A percentile compares a stretch with the other conserved stretches of the same genome.
phyloP scores from a whole-genome alignment of 2,329 filamentous ascomycete genomes.

The Penicillium nordicum region DNA sequence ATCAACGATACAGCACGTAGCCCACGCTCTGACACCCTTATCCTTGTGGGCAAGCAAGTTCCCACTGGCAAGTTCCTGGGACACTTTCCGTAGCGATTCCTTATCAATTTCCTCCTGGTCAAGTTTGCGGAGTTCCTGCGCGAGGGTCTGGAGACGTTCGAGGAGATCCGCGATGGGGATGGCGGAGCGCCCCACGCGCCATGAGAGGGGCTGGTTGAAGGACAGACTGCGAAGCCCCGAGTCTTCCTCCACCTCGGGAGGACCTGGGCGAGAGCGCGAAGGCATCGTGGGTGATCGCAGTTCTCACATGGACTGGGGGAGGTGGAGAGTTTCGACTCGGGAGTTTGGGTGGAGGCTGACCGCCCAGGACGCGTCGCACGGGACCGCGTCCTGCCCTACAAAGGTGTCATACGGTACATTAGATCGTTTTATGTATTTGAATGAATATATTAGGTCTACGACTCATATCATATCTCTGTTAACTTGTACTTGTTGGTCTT shows the following conservation, averaged over 20 bases:
- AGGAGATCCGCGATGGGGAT: conserved; percentile 81
- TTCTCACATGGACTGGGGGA: conserved; percentile 22
- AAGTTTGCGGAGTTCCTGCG: conserved; percentile 76
- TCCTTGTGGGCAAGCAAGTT: conserved; percentile 90
- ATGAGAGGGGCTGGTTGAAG: conserved; percentile 84
- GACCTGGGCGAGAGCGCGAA: conserved; percentile 42
- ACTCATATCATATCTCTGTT: background rate
- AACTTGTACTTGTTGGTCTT: background rate
- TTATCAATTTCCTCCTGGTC: conserved; percentile 84
- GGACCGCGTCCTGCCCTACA: conserved; percentile 10
- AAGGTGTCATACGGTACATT: background rate
- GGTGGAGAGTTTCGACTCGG: conserved; percentile 16
- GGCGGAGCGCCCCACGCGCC: conserved; percentile 78
- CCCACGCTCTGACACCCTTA: conserved; percentile 84
- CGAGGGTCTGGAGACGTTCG: conserved; percentile 73
- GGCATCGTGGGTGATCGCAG: conserved; percentile 35
- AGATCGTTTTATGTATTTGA: background rate
- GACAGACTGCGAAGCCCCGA: conserved; percentile 51
- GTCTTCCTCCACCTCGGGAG: conserved; percentile 37
- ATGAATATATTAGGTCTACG: background rate
- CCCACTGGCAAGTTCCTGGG: conserved; percentile 76
- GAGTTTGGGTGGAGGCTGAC: conserved; percentile 23
- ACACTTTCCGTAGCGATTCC: conserved; percentile 77
- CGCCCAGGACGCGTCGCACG: conserved; percentile 24
- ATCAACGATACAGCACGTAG: conserved; percentile 86